phyloP scores from a whole-genome alignment of 2,329 filamentous ascomycete genomes.

The Stagonosporopsis rhizophila region DNA sequence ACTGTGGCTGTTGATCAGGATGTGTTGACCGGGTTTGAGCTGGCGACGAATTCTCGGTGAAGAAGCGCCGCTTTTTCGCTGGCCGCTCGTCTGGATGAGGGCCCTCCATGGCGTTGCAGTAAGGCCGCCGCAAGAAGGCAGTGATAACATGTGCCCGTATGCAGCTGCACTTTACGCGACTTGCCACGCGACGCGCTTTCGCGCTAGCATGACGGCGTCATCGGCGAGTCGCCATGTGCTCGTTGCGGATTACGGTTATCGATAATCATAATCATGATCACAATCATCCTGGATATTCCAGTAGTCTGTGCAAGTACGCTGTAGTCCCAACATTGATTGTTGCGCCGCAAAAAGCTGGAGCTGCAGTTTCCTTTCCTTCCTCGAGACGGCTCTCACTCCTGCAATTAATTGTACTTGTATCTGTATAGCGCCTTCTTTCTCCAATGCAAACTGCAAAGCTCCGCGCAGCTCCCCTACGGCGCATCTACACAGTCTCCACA shows the following conservation, averaged over 20 bases:
- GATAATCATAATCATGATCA: not conserved
- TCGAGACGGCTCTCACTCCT: too few relatives aligned
- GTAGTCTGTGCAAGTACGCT: not conserved
- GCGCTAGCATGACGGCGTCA: slow-evolving; percentile 42
- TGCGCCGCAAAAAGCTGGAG: not conserved
- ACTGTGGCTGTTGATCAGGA: slow-evolving; percentile 39
- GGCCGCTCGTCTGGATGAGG: slow-evolving; percentile 61
- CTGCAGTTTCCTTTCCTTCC: not conserved
- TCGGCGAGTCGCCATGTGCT: slow-evolving; percentile 23
- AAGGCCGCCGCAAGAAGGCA: not conserved
- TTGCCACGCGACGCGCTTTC: slow-evolving; percentile 43
- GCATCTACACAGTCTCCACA: slow-evolving; percentile 16
- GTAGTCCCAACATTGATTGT: not conserved
- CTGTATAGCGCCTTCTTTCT: not conserved
- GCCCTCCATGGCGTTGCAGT: slow-evolving; percentile 43
- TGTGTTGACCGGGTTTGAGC: slow-evolving; percentile 22
- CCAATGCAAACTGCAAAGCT: slow-evolving; percentile 37
- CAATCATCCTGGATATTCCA: not conserved
- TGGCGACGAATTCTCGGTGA: slow-evolving; percentile 59
- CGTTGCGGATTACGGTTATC: slow-evolving; percentile 21
- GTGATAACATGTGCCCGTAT: not conserved
- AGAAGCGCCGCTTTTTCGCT: slow-evolving; percentile 69
- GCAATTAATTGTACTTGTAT: not conserved
- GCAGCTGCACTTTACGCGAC: slow-evolving; percentile 4
- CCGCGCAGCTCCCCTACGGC: slow-evolving; percentile 27